These are phyloP conservation scores for Lipomyces yamanashiensis DNA, from an alignment of 805 yeast species.

Conservation along the genomic window DNA sequence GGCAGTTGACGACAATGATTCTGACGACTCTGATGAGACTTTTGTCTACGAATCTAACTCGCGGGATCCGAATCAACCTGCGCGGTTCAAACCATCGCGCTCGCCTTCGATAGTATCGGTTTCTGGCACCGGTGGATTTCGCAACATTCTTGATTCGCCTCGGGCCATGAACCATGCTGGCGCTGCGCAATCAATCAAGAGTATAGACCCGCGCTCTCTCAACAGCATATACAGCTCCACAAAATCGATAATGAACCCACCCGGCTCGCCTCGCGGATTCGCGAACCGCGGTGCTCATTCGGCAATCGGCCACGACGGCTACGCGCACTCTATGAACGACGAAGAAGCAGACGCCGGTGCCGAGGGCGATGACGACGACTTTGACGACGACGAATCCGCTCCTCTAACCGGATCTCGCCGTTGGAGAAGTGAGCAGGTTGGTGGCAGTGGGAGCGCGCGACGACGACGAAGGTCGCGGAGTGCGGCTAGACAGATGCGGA, in stretches of 20 bases:
- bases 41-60: constrained; percentile 82
- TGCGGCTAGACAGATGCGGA: constrained; percentile 15
- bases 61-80: constrained; percentile 19
- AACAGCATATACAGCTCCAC: constrained; percentile 46
- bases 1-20: constrained; percentile 88
- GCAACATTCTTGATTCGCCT: constrained; percentile 2
- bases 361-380: constrained; percentile 57
- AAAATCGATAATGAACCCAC: constrained; percentile 2
- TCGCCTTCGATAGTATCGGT: constrained; percentile 20
- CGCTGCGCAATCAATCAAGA: constrained; percentile 5
- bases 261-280: constrained; percentile 13
- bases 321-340: constrained; percentile 46
- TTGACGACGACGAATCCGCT: constrained; percentile 45
- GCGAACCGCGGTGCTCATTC: constrained; percentile 64
- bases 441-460: not conserved
- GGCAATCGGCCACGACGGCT: constrained; percentile 42
- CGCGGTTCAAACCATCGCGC: constrained; percentile 15
- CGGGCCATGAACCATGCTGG: not conserved
- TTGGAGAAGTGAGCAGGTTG: not conserved
- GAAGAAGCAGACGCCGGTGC: constrained; percentile 48
- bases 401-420: constrained; percentile 37
- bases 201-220: constrained; percentile 19
- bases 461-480: constrained; percentile 2
- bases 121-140: constrained; percentile 1
- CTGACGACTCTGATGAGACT: constrained; percentile 90